These are phyloP conservation scores for Penicillium pulvis DNA, from an alignment of 495 filamentous ascomycete species.

Conservation along the genomic window DNA sequence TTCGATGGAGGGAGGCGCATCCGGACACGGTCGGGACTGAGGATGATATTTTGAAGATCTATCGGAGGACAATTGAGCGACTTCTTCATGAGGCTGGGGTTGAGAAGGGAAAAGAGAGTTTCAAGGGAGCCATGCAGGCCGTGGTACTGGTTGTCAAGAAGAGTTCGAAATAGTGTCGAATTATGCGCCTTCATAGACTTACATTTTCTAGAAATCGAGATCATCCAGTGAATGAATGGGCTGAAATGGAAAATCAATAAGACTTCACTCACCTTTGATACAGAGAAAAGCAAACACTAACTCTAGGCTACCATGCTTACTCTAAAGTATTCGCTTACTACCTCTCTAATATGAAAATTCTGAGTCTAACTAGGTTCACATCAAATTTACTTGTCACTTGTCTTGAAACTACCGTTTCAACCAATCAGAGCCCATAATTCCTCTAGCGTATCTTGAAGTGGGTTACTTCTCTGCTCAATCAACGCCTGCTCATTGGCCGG, in stretches of 20 bases:
- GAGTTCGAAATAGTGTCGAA: neutral
- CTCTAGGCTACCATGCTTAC: too few species aligned
- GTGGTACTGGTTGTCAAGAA: constrained; percentile 21
- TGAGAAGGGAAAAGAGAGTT: constrained; percentile 17
- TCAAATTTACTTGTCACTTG: neutral
- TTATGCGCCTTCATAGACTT: too few species aligned
- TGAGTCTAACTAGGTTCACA: too few species aligned
- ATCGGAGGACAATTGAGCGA: constrained; percentile 24
- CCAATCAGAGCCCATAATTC: neutral
- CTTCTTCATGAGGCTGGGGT: constrained; percentile 27
- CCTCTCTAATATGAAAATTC: too few species aligned
- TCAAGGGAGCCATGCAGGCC: constrained; percentile 9
- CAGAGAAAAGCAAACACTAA: too few species aligned
- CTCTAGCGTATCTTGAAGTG: neutral
- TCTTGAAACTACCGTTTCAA: neutral
- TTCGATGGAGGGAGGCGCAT: constrained; percentile 54
- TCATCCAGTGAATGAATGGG: too few species aligned
- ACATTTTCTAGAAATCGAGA: too few species aligned
- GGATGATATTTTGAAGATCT: constrained; percentile 23
- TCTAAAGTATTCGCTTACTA: too few species aligned
- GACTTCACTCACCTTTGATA: too few species aligned
- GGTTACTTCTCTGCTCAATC: neutral
- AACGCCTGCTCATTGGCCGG: constrained; percentile 2
- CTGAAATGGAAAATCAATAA: too few species aligned
- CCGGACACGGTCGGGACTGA: constrained; percentile 31